Conservation (phyloP, 1,139 yeast species). For the Saccharomyces hybrid region DNA sequence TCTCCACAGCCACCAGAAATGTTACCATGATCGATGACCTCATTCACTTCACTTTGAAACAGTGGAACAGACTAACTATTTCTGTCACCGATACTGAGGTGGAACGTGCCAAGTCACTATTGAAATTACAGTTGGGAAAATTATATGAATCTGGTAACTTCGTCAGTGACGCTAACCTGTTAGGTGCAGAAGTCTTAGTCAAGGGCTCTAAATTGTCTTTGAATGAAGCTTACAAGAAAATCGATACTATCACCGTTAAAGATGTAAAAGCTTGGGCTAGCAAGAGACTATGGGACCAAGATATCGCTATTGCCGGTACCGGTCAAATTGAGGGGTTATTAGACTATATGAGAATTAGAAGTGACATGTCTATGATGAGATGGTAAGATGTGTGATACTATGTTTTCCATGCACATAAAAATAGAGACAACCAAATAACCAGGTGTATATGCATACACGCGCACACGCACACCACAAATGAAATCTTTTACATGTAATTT, state of each 20-base stretch:
- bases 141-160: conserved; percentile 43
- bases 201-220: conserved; percentile 56
- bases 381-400: conserved; percentile 35
- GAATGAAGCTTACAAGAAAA: conserved; percentile 46
- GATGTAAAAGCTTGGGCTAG: conserved; percentile 69
- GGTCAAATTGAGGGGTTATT: conserved; percentile 79
- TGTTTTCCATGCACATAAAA: conserved; percentile 5
- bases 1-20: conserved; percentile 57
- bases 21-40: conserved; percentile 59
- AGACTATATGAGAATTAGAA: conserved; percentile 80
- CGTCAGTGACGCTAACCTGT: conserved; percentile 48
- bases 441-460: not conserved
- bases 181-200: conserved; percentile 55
- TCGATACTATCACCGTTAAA: conserved; percentile 55
- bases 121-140: conserved; percentile 51
- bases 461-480: not conserved
- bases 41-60: conserved; percentile 69
- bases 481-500: not conserved
- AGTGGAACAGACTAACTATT: conserved; percentile 77
- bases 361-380: conserved; percentile 85
- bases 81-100: conserved; percentile 72
- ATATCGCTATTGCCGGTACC: conserved; percentile 71
- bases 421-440: not conserved
- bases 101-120: conserved; percentile 65
- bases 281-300: conserved; percentile 73